A percentile compares a stretch with the other conserved stretches of the same genome.
These are phyloP conservation scores for Trichoderma simmonsii DNA, from an alignment of 2,329 filamentous ascomycete species.

Conservation along the genomic window DNA sequence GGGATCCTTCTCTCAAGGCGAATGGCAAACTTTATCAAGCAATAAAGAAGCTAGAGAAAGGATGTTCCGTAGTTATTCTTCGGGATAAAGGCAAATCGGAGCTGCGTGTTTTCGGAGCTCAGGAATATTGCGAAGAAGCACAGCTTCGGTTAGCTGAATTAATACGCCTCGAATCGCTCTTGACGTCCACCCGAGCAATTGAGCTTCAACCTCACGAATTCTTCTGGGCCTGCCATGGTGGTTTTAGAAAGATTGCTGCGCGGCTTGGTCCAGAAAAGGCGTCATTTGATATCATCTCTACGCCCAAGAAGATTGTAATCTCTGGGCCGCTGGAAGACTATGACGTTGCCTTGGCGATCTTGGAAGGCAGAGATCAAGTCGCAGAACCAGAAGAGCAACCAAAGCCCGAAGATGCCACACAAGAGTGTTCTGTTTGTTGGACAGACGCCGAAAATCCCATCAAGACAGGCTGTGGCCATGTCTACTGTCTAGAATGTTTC, in stretches of 20 bases:
- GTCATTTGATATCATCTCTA: constrained; percentile 32
- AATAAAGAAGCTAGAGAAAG: background rate
- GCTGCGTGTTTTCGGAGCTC: background rate
- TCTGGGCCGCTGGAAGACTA: constrained; percentile 23
- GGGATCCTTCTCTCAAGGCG: background rate
- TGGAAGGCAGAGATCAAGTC: background rate
- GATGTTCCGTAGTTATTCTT: background rate
- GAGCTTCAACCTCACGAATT: constrained; percentile 28
- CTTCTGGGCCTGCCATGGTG: constrained; percentile 32
- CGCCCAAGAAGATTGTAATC: constrained; percentile 31
- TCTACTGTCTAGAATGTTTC: constrained; percentile 44
- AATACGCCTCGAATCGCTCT: background rate
- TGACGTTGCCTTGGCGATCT: constrained; percentile 1
- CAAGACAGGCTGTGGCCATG: constrained; percentile 36
- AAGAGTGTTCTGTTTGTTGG: constrained; percentile 35
- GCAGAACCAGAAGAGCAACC: background rate
- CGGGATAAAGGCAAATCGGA: background rate
- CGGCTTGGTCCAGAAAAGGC: constrained; percentile 30
- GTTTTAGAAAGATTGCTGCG: constrained; percentile 28
- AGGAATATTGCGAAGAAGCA: background rate
- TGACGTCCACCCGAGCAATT: constrained; percentile 21
- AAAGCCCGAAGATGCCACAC: constrained; percentile 36
- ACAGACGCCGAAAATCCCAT: constrained; percentile 35
- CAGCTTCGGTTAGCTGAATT: constrained; percentile 1
- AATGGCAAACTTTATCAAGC: background rate